Conservation (phyloP, 176 grass and related monocot species). For the bread wheat (Triticum aestivum) region IWGSC_CS_RefSeq_v2.1 NC_057804.1:52905387-52905886, state of each 20-base stretch:
- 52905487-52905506: neutral
- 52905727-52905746: constrained; percentile 5
- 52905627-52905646: constrained; percentile 81
- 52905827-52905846: constrained; percentile 19
- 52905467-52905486: constrained; percentile 61
- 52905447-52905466: constrained; percentile 99
- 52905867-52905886: neutral
- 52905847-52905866: constrained; percentile 35
- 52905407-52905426: constrained; percentile 78
- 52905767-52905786: neutral
- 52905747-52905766: neutral
- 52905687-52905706: constrained; percentile 14
- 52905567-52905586: constrained; percentile 59
- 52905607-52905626: constrained; percentile 86
- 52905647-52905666: constrained; percentile 24
- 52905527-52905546: neutral
- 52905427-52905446: constrained; percentile 95
- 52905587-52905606: constrained; percentile 95
- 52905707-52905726: neutral
- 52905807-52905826: neutral
- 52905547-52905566: neutral
- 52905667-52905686: neutral
- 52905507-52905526: neutral
- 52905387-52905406: constrained; percentile 21
- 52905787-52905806: neutral